These are phyloP conservation scores for Eucalyptus sp. DNA, from an alignment of 345 rosid genomes.

Conservation along the genomic window DNA sequence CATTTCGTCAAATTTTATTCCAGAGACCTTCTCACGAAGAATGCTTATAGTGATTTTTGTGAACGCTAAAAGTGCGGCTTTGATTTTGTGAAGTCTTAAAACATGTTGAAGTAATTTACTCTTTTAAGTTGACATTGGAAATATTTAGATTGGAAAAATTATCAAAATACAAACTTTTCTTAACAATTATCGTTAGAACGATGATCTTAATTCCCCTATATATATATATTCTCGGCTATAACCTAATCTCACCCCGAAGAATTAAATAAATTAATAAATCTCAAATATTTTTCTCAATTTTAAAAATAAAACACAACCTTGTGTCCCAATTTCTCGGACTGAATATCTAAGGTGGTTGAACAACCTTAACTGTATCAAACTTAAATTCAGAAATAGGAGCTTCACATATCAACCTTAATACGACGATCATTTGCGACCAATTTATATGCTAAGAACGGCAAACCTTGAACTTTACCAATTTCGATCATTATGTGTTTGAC, in stretches of 20 bases:
- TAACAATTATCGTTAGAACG: background rate
- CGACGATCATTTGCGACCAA: background rate
- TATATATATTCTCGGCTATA: background rate
- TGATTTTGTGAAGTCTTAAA: too few species aligned
- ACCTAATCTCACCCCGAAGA: background rate
- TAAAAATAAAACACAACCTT: background rate
- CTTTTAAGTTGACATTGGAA: background rate
- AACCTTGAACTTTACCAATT: too few species aligned
- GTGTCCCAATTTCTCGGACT: background rate
- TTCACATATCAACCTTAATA: background rate
- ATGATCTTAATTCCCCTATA: background rate
- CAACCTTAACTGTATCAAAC: background rate
- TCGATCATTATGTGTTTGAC: too few species aligned
- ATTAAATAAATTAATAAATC: background rate
- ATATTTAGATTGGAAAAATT: background rate
- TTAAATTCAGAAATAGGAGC: background rate
- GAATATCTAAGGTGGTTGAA: background rate
- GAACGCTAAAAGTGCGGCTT: background rate
- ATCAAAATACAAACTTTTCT: background rate
- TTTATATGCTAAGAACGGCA: too few species aligned
- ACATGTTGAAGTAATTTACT: background rate
- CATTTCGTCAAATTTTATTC: too few species aligned
- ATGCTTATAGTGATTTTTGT: too few species aligned
- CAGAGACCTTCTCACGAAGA: background rate
- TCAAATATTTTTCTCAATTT: background rate